Evolutionary conservation across 1,284 basidiomycete species (phyloP).

Genomic region (Heliocybe sulcata): DNA sequence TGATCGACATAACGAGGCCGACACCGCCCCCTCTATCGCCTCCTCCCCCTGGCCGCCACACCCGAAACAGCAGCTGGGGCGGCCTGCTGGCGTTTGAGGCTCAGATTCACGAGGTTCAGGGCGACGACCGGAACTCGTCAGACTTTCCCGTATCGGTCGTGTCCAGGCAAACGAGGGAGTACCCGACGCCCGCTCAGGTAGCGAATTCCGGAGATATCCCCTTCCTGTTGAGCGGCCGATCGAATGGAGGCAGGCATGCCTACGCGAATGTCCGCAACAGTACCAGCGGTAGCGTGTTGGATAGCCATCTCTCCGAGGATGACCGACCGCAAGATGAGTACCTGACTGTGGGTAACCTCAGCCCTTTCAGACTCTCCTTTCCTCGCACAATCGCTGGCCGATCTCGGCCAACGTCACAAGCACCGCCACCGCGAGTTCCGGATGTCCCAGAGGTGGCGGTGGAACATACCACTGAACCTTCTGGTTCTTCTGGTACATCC

Average conservation of each 20-base stretch:
- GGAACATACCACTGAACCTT: constrained; percentile 23
- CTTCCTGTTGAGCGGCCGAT: not conserved
- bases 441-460: constrained; percentile 16
- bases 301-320: constrained; percentile 12
- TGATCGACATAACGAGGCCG: not conserved
- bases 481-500: constrained; percentile 8
- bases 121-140: not conserved
- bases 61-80: not conserved
- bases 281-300: constrained; percentile 15
- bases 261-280: not conserved
- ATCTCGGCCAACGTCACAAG: not conserved
- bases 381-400: constrained; percentile 8
- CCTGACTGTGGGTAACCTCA: constrained; percentile 24
- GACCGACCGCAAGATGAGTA: constrained; percentile 18
- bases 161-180: not conserved
- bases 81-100: not conserved
- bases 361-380: constrained; percentile 40
- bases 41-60: not conserved
- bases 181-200: not conserved
- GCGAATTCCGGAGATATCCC: not conserved
- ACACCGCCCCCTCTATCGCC: not conserved
- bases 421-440: constrained; percentile 4
- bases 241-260: not conserved
- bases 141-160: not conserved
- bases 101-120: not conserved